A percentile compares a stretch with the other conserved stretches of the same genome.
These are phyloP conservation scores for Tylopilus vinaceipallidus DNA, from an alignment of 768 basidiomycete species.

Conservation along the genomic window DNA sequence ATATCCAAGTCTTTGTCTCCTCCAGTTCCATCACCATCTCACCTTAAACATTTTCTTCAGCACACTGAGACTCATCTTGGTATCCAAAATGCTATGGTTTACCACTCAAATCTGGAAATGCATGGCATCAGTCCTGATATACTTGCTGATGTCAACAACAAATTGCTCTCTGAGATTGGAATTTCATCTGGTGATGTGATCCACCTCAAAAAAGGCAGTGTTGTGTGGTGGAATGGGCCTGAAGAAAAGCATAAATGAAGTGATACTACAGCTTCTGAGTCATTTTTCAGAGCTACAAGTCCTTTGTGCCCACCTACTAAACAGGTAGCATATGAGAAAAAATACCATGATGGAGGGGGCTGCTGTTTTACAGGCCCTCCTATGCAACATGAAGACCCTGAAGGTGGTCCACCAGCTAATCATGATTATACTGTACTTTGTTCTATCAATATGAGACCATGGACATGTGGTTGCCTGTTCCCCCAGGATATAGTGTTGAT, in stretches of 20 bases:
- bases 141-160: not conserved
- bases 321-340: not conserved
- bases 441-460: too few species aligned
- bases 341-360: not conserved
- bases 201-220: slow-evolving; percentile 4
- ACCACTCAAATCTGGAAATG: not conserved
- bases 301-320: not conserved
- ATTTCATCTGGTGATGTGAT: slow-evolving; percentile 1
- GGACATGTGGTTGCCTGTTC: too few species aligned
- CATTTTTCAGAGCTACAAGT: too few species aligned
- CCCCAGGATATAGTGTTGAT: too few species aligned
- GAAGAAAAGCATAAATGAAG: not conserved
- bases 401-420: not conserved
- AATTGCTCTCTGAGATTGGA: not conserved
- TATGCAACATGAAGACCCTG: not conserved
- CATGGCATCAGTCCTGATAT: not conserved
- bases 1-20: too few species aligned
- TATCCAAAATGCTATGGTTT: not conserved
- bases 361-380: not conserved
- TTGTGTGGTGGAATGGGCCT: not conserved
- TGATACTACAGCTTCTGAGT: not conserved
- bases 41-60: slow-evolving; percentile 1
- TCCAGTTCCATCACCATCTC: not conserved
- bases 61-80: slow-evolving; percentile 1
- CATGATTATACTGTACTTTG: too few species aligned